Base-by-base conservation (phyloP, 129 eudicot species). In the Deinandra increscens region DNA sequence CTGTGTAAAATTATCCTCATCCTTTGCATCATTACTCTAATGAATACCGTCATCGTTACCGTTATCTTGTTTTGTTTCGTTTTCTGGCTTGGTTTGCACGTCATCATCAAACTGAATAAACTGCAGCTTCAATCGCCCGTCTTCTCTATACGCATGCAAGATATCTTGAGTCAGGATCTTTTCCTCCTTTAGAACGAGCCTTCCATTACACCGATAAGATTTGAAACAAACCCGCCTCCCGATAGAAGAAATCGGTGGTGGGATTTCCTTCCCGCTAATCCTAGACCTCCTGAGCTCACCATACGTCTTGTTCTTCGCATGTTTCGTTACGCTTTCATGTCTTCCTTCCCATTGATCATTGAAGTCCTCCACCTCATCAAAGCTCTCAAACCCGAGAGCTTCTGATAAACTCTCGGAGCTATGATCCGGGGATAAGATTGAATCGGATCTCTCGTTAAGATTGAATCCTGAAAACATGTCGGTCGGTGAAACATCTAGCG, bases 181-280 rank as follows among this genome's bases (percentile, higher is more conserved):
- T 6, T 83, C 78, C 73, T 93, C 97, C 77, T 80, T 78, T 12
- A 93, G 82, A 46, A 93, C 76, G 48, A 93, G 85, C 72, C 99
- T 81, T 6, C 99, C 99, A 39, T 81, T 75, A 43, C 75, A 66
- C 67, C 97, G 75, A 61, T 71, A 85, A 4, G 95, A 84, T 75
- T 89, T 79, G 66, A 89, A 85, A 56, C 85, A 81, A 34, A 93
- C 90, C 84, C 80, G 76, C 60, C 77, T 78, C 5, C 97, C 95
- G 10, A 93, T 86, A 37, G 90, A 61, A 33, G 99, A 83, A 39
- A 93, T 93, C 1, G 97, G 97, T 6, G 99, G 99, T 3, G 99
- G 99, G 68, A 93, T 73, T 41, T 63, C 76, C 56, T 65, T 72
- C 10, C 84, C 81, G 22, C 63, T 62, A 4, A 70, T 76, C 65